These are phyloP conservation scores for Ogataea paraovalis DNA, from an alignment of 805 yeast species.

Conservation along the genomic window DNA sequence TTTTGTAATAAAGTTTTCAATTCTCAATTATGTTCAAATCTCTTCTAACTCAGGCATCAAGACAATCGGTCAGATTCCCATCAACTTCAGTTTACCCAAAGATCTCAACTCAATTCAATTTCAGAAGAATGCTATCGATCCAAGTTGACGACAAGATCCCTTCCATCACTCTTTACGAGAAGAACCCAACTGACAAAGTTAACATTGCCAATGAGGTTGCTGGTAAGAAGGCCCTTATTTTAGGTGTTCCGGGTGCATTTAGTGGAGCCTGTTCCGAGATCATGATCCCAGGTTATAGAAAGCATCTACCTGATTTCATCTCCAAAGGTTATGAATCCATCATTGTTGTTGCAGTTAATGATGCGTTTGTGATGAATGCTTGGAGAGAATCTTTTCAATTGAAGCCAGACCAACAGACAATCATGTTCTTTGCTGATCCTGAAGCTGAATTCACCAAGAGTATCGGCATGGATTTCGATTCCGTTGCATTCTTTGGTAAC, in stretches of 20 bases:
- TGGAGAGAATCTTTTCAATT: constrained; percentile 56
- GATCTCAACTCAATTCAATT: not conserved
- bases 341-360: constrained; percentile 76
- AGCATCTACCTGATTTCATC: constrained; percentile 45
- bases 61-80: not conserved
- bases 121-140: constrained; percentile 5
- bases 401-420: constrained; percentile 15
- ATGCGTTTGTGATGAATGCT: constrained; percentile 78
- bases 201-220: constrained; percentile 20
- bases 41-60: not conserved
- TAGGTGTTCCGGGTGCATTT: constrained; percentile 73
- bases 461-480: constrained; percentile 70
- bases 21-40: not conserved
- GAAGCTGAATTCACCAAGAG: constrained; percentile 63
- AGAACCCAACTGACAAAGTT: constrained; percentile 20
- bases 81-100: too few relatives aligned
- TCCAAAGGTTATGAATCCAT: constrained; percentile 63
- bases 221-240: constrained; percentile 41
- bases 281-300: constrained; percentile 73
- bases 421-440: constrained; percentile 70
- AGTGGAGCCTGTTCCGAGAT: constrained; percentile 73
- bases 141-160: constrained; percentile 23
- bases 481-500: constrained; percentile 72
- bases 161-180: constrained; percentile 18
- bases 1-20: too few relatives aligned